Base-by-base conservation (phyloP, 345 rosid species). In the Syzygium jambos region DNA sequence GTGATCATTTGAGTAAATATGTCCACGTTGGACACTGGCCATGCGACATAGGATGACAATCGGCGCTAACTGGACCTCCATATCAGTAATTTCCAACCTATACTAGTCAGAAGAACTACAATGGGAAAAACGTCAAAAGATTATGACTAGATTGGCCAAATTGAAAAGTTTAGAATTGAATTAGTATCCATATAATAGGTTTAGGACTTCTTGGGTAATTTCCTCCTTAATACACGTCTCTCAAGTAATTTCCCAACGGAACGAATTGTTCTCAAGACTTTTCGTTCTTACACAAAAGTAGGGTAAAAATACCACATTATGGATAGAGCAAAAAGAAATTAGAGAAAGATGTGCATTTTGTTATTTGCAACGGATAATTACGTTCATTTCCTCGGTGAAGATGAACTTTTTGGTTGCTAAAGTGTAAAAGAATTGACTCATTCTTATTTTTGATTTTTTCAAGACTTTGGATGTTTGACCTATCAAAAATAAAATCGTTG, bases 21-120 rank as follows among this genome's bases (percentile, higher is more conserved):
- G 63, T 25, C 63, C 5, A 57, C 2, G 0, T 57, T 13, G 25
- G n/a, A 57, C 12, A 23, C 10, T 10, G 12, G 61, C 61, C 13
- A 2, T 56, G 25, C 25, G n/a, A 56, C n/a, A 1, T 5, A 43
- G 46, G 1, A 23, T 56, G n/a, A 6, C 5, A 3, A 29, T 6
- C 1, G 1, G 9, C 1, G 7, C 5, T 57, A 1, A 57, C 0
- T 5, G 1, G 11, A 6, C 15, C 65, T 61, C 30, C 9, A 61
- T 38, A 61, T n/a, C 0, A n/a, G 38, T 3, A 3, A 13, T 61
- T 61, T 61, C 13, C 1, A 2, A 16, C 15, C 19, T 61, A 7
- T n/a, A 61, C 6, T 61, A n/a, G 2, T 9, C 1, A 13, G 9
- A 61, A n/a, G n/a, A 61, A 6, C 29, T 14, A 27, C 0, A 27